Evolutionary conservation across 2,329 filamentous ascomycete genomes (phyloP), one percentile per base, ranked within the genome.

Genomic region (Tolypocladium ophioglossoides): DNA sequence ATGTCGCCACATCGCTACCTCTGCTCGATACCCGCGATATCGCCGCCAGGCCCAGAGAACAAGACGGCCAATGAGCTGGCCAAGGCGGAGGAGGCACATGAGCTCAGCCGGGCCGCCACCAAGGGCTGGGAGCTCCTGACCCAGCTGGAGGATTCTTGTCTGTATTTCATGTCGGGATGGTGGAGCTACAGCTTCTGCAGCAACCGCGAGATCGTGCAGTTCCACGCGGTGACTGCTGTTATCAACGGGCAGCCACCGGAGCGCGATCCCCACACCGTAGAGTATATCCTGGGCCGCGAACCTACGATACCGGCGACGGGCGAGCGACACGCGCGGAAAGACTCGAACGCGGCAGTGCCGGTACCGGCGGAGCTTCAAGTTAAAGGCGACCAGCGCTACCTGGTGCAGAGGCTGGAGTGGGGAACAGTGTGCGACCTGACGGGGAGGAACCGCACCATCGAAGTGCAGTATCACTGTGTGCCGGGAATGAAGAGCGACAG

Each of bases 121-220:
- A 84, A 84, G 50, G 91, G 91, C 7, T 87, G 89, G 79, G 87
- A 94, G 64, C 77, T 96, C 24, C 75, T 96, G 51, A 80, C 82
- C 59, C 83, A 85, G 30, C 85, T 96, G 70, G 82, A 94, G 54
- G 81, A 91, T 52, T 87, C 85, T 4, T 96, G 91, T 69, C 80
- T 96, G 58, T 95, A 92, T 73, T 82, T 78, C 59, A 74, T 91
- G 59, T 87, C 84, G 1, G 91, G 91, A 0, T 96, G 91, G 91
- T 96, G 91, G 91, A 94, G 87, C 65, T 96, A 96, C 71, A 87
- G 86, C 62, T 96, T 96, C 70, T 96, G 91, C 76, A 94, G 95
- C 72, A 89, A 89, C 66, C 80, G 85, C 57, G 84, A 92, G 58
- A 85, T 96, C 57, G 87, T 89, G 64, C 91, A 96, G 70, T 96